Evolutionary conservation across 1,139 yeast genomes (phyloP), one percentile per base, ranked within the genome.

Genomic region (Debaryomyces sp.): DNA sequence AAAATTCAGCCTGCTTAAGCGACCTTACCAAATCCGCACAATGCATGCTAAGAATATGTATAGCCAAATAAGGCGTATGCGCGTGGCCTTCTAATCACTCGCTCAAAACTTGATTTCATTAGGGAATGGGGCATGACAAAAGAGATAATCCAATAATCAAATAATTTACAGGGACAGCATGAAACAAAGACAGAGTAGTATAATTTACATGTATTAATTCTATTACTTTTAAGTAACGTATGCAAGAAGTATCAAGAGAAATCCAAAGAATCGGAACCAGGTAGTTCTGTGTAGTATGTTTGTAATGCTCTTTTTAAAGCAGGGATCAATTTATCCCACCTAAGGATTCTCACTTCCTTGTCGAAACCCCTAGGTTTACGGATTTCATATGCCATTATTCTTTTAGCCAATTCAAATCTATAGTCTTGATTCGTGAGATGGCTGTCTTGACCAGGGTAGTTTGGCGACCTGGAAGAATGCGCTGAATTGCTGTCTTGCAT

Each of bases 351-450:
- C 27, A 84, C 87, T 55, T 82, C 87, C 62, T 83, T 84, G 59
- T 83, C 87, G 61, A 84, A 83, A 1, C 87, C 87, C 56, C 88
- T 70, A 32, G 88, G 89, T 57, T 81, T 82, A 57, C 88, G 73
- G 21, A 73, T 70, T 52, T 80, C 83, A 60, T 84, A 84, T n/a
- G 79, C 78, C 87, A 83, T 83, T 33, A 84, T 83, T 60, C 87
- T 71, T 53, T 80, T 80, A 5, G 87, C 87, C 53, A 84, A 69
- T 57, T 82, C 86, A 29, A 73, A 65, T 54, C 84, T 67, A 56
- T 71, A 75, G 55, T 81, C 85, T 29, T 72, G 71, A 54, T 72
- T 73, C 15, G 35, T n/a, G 22, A 41, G 27, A 59, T 51, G 10
- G 66, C 66, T 23, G 35, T 41, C 18, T 21, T 6, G 4, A 21